phyloP scores from a whole-genome alignment of 768 basidiomycete genomes.

The Phylloporus rhodoxanthus region DNA sequence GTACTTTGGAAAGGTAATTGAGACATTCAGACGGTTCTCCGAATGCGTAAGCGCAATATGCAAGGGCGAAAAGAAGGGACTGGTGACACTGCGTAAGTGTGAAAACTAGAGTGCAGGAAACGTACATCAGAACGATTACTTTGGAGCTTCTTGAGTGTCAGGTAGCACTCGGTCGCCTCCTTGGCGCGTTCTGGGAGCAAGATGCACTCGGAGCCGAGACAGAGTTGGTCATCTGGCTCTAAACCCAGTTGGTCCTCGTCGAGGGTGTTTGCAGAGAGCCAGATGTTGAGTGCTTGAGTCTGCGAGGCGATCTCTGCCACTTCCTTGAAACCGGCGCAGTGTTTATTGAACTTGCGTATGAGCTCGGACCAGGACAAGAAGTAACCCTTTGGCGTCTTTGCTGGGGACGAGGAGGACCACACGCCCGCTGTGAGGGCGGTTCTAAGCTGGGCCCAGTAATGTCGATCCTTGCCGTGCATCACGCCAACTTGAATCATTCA shows the following conservation, averaged over 20 bases:
- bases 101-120: slow-evolving; percentile 11
- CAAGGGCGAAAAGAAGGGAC: slow-evolving; percentile 64
- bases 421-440: slow-evolving; percentile 64
- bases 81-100: slow-evolving; percentile 26
- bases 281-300: slow-evolving; percentile 57
- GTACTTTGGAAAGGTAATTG: slow-evolving; percentile 48
- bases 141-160: slow-evolving; percentile 45
- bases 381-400: slow-evolving; percentile 49
- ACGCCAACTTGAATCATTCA: background rate
- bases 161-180: slow-evolving; percentile 53
- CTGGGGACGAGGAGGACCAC: slow-evolving; percentile 61
- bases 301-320: slow-evolving; percentile 62
- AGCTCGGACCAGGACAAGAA: slow-evolving; percentile 70
- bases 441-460: slow-evolving; percentile 77
- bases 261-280: slow-evolving; percentile 42
- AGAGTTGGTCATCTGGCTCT: slow-evolving; percentile 31
- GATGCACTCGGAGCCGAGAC: slow-evolving; percentile 52
- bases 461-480: slow-evolving; percentile 58
- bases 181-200: slow-evolving; percentile 49
- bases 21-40: slow-evolving; percentile 62
- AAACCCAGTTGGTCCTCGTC: slow-evolving; percentile 55
- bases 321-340: slow-evolving; percentile 56
- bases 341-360: slow-evolving; percentile 82
- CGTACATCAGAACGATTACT: slow-evolving; percentile 54
- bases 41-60: slow-evolving; percentile 78